Evolutionary conservation across 1,139 yeast species (phyloP).

Genomic region (Komagataea norvegica): DNA sequence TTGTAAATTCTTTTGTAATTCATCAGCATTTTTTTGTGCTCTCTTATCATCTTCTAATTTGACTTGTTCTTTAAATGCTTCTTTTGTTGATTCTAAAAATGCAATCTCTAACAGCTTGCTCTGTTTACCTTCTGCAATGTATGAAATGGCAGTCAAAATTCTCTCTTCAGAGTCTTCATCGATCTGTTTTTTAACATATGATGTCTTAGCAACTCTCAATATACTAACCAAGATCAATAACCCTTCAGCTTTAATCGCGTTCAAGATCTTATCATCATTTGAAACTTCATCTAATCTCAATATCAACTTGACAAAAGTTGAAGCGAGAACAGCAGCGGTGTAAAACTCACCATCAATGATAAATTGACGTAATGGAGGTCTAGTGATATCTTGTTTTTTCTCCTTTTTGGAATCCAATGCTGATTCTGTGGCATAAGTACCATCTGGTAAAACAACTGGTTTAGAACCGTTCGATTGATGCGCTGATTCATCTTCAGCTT

Average conservation of each 20-base stretch:
- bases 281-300: slow-evolving; percentile 67
- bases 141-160: slow-evolving; percentile 72
- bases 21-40: slow-evolving; percentile 54
- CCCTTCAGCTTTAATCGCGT: slow-evolving; percentile 93
- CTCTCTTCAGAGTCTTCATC: slow-evolving; percentile 97
- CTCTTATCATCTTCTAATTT: slow-evolving; percentile 51
- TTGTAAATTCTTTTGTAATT: slow-evolving; percentile 62
- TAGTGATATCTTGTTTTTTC: slow-evolving; percentile 35
- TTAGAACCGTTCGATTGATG: slow-evolving; percentile 35
- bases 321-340: slow-evolving; percentile 81
- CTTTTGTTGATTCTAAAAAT: slow-evolving; percentile 82
- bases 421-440: slow-evolving; percentile 95
- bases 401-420: slow-evolving; percentile 54
- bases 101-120: slow-evolving; percentile 55
- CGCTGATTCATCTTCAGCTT: slow-evolving; percentile 35
- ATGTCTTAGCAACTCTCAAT: slow-evolving; percentile 83
- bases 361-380: slow-evolving; percentile 77
- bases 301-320: slow-evolving; percentile 84
- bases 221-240: slow-evolving; percentile 88
- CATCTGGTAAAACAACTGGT: slow-evolving; percentile 92
- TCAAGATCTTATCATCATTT: slow-evolving; percentile 51
- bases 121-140: slow-evolving; percentile 34
- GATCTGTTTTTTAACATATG: slow-evolving; percentile 66
- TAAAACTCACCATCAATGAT: slow-evolving; percentile 87
- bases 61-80: slow-evolving; percentile 70